A percentile compares a stretch with the other conserved stretches of the same genome.
phyloP scores from a whole-genome alignment of 108 stramenopile genomes.

The Conticribra weissflogii region DNA sequence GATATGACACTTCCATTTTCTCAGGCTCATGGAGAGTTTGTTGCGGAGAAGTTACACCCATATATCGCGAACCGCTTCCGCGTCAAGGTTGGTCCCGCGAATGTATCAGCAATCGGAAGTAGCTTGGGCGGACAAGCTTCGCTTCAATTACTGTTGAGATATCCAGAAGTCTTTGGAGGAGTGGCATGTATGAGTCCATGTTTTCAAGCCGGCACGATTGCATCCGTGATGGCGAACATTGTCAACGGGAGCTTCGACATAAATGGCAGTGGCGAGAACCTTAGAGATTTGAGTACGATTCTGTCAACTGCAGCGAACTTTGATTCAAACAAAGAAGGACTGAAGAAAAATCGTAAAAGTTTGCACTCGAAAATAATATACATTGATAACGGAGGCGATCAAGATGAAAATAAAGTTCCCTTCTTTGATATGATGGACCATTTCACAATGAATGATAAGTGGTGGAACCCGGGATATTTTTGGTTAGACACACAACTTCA shows the following conservation, averaged over 20 bases:
- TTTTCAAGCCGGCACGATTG: conserved; percentile 64
- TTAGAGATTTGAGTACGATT: background rate
- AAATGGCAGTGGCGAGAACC: background rate
- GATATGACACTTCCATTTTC: conserved; percentile 57
- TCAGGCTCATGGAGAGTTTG: conserved; percentile 68
- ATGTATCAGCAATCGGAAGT: conserved; percentile 57
- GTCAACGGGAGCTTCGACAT: conserved; percentile 4
- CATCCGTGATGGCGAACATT: conserved; percentile 33
- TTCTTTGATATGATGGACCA: conserved; percentile 67
- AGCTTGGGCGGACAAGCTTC: conserved; percentile 77
- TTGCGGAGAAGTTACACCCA: conserved; percentile 67
- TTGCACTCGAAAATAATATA: conserved; percentile 59
- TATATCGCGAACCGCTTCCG: conserved; percentile 58
- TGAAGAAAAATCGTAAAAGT: conserved; percentile 3
- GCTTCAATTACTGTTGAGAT: conserved; percentile 60
- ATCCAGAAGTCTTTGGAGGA: conserved; percentile 66
- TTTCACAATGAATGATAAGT: conserved; percentile 60
- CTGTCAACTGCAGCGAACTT: background rate
- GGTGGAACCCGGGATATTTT: conserved; percentile 80
- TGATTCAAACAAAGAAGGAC: background rate
- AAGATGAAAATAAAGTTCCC: conserved; percentile 55
- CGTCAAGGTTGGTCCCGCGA: conserved; percentile 41
- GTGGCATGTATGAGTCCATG: conserved; percentile 73
- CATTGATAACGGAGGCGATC: conserved; percentile 76
- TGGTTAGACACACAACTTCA: conserved; percentile 74